phyloP scores from a whole-genome alignment of 176 grass and related monocot species.

The Eragrostis curvula region DNA sequence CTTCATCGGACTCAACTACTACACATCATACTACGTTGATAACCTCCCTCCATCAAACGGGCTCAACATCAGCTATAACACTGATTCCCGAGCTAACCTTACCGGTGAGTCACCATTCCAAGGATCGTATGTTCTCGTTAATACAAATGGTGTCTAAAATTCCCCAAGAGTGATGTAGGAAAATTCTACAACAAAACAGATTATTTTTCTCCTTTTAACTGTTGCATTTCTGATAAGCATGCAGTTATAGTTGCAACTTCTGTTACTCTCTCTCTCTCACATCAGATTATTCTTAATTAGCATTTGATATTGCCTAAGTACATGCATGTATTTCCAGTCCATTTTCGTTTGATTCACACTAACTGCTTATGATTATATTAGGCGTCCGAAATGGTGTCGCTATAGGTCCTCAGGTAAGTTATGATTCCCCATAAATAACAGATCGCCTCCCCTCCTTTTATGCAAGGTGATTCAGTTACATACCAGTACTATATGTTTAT shows the following conservation, averaged over 20 bases:
- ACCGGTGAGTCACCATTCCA: slow-evolving; percentile 17
- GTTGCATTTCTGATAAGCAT: background rate
- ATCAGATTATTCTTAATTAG: background rate
- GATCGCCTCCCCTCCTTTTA: background rate
- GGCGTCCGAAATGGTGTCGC: slow-evolving; percentile 54
- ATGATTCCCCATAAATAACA: background rate
- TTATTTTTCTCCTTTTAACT: background rate
- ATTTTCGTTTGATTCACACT: background rate
- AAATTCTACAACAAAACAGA: background rate
- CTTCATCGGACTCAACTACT: slow-evolving; percentile 81
- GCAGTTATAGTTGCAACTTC: too few relatives aligned
- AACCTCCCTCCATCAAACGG: slow-evolving; percentile 44
- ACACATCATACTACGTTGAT: slow-evolving; percentile 39
- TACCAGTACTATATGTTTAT: too few relatives aligned
- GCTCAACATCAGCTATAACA: slow-evolving; percentile 44
- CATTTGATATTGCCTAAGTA: background rate
- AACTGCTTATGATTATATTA: background rate
- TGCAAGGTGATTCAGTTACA: too few relatives aligned
- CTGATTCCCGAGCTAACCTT: slow-evolving; percentile 44
- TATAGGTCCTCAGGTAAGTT: slow-evolving; percentile 64
- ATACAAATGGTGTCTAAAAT: background rate
- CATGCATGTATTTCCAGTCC: background rate
- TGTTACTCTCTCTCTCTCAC: too few relatives aligned
- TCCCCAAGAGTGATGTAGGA: background rate
- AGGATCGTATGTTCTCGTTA: background rate